phyloP scores from a whole-genome alignment of 805 yeast species.

The Schizosaccharomyces japonicus region DNA sequence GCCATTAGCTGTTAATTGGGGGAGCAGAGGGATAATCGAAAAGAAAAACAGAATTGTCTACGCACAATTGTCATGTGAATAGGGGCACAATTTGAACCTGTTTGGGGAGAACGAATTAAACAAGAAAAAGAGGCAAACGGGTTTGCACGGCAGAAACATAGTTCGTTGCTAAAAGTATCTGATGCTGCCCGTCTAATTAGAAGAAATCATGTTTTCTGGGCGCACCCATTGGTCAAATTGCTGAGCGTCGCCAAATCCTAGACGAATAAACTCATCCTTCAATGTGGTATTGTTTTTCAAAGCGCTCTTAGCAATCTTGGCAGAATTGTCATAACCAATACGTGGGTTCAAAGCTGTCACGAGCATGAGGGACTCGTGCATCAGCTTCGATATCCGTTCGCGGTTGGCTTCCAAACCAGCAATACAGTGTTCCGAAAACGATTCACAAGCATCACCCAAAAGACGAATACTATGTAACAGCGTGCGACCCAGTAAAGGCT shows the following conservation, averaged over 20 bases:
- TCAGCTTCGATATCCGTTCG: constrained; percentile 61
- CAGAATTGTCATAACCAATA: constrained; percentile 93
- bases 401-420: constrained; percentile 80
- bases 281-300: constrained; percentile 92
- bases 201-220: constrained; percentile 96
- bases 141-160: too few relatives aligned
- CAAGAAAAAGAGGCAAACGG: too few relatives aligned
- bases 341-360: constrained; percentile 96
- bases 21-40: too few relatives aligned
- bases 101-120: too few relatives aligned
- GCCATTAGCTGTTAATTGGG: too few relatives aligned
- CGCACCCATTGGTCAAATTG: constrained; percentile 93
- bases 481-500: constrained; percentile 86
- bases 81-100: too few relatives aligned
- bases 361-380: constrained; percentile 90
- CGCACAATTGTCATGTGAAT: too few relatives aligned
- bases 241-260: constrained; percentile 56
- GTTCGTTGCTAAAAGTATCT: too few relatives aligned
- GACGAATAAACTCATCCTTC: constrained; percentile 81
- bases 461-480: constrained; percentile 68
- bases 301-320: constrained; percentile 95
- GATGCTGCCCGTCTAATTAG: constrained; percentile 19
- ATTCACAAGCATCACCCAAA: constrained; percentile 66
- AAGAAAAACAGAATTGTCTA: too few relatives aligned
- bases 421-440: constrained; percentile 86